A percentile compares a stretch with the other conserved stretches of the same genome.
These are phyloP conservation scores for Penicillium mononematosum DNA, from an alignment of 495 filamentous ascomycete genomes.

Conservation along the genomic window DNA sequence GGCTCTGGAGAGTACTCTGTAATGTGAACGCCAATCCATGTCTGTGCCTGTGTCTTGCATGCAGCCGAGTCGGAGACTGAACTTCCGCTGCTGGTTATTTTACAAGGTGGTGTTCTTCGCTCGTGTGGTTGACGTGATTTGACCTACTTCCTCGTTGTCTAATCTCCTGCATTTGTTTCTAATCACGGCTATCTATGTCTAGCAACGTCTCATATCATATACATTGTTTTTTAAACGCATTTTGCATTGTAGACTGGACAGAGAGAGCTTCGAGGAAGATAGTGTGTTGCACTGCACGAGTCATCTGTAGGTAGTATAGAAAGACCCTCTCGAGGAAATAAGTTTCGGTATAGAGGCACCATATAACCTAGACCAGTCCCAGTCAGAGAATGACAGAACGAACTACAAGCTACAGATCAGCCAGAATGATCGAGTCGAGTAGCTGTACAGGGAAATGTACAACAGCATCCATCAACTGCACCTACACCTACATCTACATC, in stretches of 20 bases:
- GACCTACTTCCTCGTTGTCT: neutral
- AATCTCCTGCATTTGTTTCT: neutral
- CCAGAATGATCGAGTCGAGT: neutral
- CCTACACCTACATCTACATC: neutral
- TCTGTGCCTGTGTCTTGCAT: neutral
- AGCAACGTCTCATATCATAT: neutral
- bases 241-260: neutral
- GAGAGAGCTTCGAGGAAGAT: neutral
- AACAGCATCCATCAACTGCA: neutral
- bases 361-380: neutral
- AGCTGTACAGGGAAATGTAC: neutral
- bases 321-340: neutral
- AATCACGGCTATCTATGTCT: neutral
- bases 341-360: neutral
- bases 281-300: neutral
- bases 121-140: neutral
- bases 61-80: neutral
- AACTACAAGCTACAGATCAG: neutral
- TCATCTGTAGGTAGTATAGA: neutral
- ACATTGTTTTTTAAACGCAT: neutral
- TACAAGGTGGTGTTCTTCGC: neutral
- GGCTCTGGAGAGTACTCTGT: constrained; percentile 51
- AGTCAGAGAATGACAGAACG: neutral
- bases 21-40: constrained; percentile 11
- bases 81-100: neutral